phyloP scores from a whole-genome alignment of 495 filamentous ascomycete genomes.

The Podospora fimiseda region DNA sequence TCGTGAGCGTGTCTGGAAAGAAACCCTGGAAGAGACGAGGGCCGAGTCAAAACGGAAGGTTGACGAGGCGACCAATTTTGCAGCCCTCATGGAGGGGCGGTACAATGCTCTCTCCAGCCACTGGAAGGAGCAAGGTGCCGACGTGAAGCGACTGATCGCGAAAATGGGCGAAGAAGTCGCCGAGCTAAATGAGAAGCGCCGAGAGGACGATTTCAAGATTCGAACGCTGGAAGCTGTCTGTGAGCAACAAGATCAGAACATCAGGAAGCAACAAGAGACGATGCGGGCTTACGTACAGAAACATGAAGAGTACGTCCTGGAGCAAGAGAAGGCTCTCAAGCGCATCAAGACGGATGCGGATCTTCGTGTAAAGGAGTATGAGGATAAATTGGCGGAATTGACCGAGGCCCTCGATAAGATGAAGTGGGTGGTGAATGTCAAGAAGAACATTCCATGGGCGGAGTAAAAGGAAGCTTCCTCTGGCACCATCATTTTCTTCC shows the following conservation, averaged over 20 bases:
- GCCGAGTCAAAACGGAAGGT: conserved; percentile 55
- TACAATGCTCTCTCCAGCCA: conserved; percentile 66
- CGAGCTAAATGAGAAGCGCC: conserved; percentile 41
- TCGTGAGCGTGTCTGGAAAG: conserved; percentile 57
- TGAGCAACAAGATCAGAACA: conserved; percentile 63
- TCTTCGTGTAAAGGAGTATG: conserved; percentile 48
- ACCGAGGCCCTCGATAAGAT: conserved; percentile 58
- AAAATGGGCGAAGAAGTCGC: conserved; percentile 50
- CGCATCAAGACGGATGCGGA: conserved; percentile 51
- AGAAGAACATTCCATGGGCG: conserved; percentile 48
- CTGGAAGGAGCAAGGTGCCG: conserved; percentile 59
- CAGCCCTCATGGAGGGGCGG: conserved; percentile 49
- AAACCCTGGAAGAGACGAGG: conserved; percentile 55
- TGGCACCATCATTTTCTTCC: no score
- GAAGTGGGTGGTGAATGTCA: conserved; percentile 62
- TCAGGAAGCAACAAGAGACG: conserved; percentile 49
- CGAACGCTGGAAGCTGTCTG: conserved; percentile 53
- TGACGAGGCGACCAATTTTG: conserved; percentile 55
- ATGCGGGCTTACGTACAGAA: conserved; percentile 53
- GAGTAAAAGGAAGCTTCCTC: conserved; percentile 29
- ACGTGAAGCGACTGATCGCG: conserved; percentile 45
- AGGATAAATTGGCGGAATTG: conserved; percentile 51
- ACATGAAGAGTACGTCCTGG: conserved; percentile 57
- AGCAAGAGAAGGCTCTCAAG: conserved; percentile 54
- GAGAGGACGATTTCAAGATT: conserved; percentile 53